Evolutionary conservation across 345 rosid species (phyloP).

Genomic region (Gossypium ekmanianum): DNA sequence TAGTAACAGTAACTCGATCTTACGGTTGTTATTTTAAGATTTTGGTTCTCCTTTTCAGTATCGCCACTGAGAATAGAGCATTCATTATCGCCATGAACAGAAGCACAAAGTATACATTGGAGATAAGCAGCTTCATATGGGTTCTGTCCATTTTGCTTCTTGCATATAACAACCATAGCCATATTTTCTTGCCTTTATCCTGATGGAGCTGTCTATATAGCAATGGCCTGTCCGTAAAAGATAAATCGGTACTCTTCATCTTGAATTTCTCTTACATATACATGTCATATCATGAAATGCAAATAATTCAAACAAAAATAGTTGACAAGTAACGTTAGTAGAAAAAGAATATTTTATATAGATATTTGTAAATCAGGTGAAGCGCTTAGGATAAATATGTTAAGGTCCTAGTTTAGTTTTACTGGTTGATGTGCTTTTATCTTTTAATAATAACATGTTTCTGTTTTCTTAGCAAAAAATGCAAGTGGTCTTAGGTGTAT

Average conservation of each 20-base stretch:
- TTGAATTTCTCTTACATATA: not conserved
- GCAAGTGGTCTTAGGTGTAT: no score
- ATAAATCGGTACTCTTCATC: not conserved
- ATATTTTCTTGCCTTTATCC: constrained; percentile 1
- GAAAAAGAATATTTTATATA: not conserved
- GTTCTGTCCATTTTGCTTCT: not conserved
- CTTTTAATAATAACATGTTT: not conserved
- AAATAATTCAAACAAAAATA: not conserved
- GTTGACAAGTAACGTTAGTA: not conserved
- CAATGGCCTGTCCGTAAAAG: not conserved
- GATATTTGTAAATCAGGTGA: not conserved
- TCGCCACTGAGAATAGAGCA: not conserved
- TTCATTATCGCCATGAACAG: not conserved
- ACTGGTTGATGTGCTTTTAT: not conserved
- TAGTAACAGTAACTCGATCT: not conserved
- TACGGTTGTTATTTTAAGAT: not conserved
- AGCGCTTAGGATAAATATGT: not conserved
- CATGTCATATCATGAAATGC: not conserved
- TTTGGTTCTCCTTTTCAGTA: not conserved
- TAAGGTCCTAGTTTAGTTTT: not conserved
- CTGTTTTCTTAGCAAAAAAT: no score
- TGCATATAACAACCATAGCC: not conserved
- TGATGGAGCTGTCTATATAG: not conserved
- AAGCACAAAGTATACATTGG: no score
- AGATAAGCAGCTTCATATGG: not conserved